Conservation (phyloP, 2,329 filamentous ascomycete genomes). For the Huntiella savannae region DNA sequence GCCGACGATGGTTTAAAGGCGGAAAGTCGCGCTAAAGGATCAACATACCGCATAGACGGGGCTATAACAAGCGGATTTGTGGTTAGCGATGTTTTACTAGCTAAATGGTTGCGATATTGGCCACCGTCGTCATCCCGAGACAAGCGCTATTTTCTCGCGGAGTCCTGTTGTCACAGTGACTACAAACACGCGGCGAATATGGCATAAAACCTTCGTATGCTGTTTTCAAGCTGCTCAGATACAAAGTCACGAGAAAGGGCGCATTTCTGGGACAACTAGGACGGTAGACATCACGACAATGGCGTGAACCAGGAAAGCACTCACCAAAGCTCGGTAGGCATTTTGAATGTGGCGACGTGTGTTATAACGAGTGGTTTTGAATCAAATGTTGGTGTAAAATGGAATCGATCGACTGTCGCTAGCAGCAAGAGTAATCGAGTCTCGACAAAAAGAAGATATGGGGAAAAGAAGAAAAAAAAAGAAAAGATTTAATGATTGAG, state of each 20-base stretch:
- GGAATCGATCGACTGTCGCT: no score
- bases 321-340: constrained; percentile 71
- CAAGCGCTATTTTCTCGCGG: no score
- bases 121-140: no score
- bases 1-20: background rate
- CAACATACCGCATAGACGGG: constrained; percentile 96
- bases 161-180: background rate
- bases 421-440: no score
- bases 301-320: constrained; percentile 22
- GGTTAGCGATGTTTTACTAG: constrained; percentile 3
- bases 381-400: background rate
- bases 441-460: background rate
- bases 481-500: background rate
- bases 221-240: no score
- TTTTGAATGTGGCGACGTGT: constrained; percentile 22
- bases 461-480: background rate
- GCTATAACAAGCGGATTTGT: constrained; percentile 28
- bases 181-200: no score
- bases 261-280: no score
- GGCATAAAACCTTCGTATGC: no score
- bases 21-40: constrained; percentile 14
- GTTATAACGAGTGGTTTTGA: constrained; percentile 5
- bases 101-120: no score
- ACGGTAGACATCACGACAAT: no score
- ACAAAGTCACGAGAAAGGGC: no score